Base-by-base conservation (phyloP, 257 asterid genomes). In the Petrea volubilis region DNA sequence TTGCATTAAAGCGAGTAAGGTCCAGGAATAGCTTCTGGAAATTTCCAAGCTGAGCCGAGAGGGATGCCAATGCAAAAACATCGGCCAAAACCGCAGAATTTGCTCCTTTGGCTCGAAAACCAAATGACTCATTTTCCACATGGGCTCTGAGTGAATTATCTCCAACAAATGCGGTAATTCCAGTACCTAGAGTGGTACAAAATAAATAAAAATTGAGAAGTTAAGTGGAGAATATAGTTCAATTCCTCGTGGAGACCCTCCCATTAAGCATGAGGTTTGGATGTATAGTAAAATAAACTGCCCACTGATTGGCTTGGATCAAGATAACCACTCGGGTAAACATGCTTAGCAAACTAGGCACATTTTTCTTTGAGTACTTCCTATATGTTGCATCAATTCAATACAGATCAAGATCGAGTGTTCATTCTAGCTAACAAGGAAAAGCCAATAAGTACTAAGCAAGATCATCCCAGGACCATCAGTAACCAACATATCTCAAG, bases 21-120 rank as follows among this genome's bases (percentile, higher is more conserved):
- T 92, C 96, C 29, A 89, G 72, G 66, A 81, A 77, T 2, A 7
- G 64, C 87, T 82, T 89, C 47, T 87, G 96, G 84, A 92, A 92
- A 78, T 84, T 84, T 70, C 96, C 96, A 59, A 80, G 79, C 67
- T 92, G 96, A 17, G 90, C 90, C 11, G 88, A 83, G 69, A 89
- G 78, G 20, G 90, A 83, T 61, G 80, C 74, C 36, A 89, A 64
- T 23, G 88, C 90, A 83, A 87, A 87, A 40, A 81, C 31, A 77
- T 92, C 96, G 67, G 95, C 88, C 52, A 81, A 74, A 77, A 83
- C 46, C 60, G 87, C 74, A 74, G 85, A 78, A 65, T 84, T 84
- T 59, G 60, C 71, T 73, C 85, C 84, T 65, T 66, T 79, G 76
- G 84, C 73, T 23, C 29, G 81, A 59, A 87, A 79, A 33, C 74